Evolutionary conservation across 2,329 filamentous ascomycete genomes (phyloP).

Genomic region (Drechslerella stenobrocha): DNA sequence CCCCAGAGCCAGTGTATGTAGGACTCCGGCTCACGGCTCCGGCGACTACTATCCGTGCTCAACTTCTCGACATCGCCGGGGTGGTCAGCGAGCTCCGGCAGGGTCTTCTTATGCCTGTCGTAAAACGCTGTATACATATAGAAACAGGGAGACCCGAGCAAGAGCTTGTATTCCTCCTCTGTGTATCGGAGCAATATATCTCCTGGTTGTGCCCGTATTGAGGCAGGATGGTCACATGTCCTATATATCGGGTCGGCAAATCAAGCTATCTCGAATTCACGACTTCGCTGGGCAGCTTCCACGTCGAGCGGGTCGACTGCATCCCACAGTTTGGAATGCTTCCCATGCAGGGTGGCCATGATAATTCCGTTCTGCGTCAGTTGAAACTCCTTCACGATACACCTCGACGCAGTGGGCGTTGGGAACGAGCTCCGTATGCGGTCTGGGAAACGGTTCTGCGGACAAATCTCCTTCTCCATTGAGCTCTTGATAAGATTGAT

Average conservation of each 20-base stretch:
- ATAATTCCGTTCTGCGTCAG: conserved; percentile 55
- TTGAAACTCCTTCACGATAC: conserved; percentile 57
- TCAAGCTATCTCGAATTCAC: conserved; percentile 58
- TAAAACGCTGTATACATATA: conserved; percentile 58
- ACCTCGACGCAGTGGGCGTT: conserved; percentile 56
- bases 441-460: conserved; percentile 56
- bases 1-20: conserved; percentile 57
- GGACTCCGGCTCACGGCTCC: conserved; percentile 55
- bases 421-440: conserved; percentile 56
- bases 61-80: conserved; percentile 56
- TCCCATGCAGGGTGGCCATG: conserved; percentile 58
- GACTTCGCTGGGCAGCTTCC: conserved; percentile 56
- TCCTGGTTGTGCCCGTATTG: conserved; percentile 57
- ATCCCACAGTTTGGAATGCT: conserved; percentile 58
- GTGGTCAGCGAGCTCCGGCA: conserved; percentile 56
- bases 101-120: conserved; percentile 55
- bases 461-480: conserved; percentile 54
- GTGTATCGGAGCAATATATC: conserved; percentile 56
- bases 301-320: conserved; percentile 54
- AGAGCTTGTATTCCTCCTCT: conserved; percentile 56
- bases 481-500: conserved; percentile 54
- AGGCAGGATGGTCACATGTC: conserved; percentile 56
- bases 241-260: conserved; percentile 57
- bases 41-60: conserved; percentile 55
- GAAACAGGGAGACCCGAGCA: conserved; percentile 56